These are phyloP conservation scores for Coemansia brasiliensis DNA, from an alignment of 192 early-diverging fungal species.

Conservation along the genomic window DNA sequence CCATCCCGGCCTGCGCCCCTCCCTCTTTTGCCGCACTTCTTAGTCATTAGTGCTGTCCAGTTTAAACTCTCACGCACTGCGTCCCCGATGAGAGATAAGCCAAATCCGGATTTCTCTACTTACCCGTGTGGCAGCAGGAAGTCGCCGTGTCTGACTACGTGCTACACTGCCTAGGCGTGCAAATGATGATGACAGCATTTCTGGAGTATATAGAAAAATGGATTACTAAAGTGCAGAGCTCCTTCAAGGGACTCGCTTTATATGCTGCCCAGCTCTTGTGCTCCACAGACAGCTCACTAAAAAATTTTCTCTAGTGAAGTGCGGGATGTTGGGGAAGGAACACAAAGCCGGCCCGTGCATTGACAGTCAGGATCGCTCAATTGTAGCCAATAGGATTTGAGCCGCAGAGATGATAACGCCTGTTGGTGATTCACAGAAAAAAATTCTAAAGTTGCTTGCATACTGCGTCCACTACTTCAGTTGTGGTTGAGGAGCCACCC, in stretches of 20 bases:
- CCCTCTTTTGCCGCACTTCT: not conserved
- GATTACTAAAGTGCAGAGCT: too few relatives aligned
- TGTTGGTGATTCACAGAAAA: conserved; percentile 8
- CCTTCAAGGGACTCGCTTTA: too few relatives aligned
- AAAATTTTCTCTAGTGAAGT: too few relatives aligned
- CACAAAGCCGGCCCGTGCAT: not conserved
- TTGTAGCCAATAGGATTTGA: conserved; percentile 4
- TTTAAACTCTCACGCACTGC: too few relatives aligned
- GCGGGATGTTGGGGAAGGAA: conserved; percentile 6
- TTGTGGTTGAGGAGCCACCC: conserved; percentile 82
- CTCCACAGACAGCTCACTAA: too few relatives aligned
- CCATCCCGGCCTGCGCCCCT: conserved; percentile 4
- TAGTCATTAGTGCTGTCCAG: not conserved
- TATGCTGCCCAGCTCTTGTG: too few relatives aligned
- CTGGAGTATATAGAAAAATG: too few relatives aligned
- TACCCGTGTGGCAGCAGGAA: conserved; percentile 38
- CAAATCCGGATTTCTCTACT: conserved; percentile 13
- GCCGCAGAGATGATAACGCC: conserved; percentile 5
- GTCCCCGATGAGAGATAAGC: conserved; percentile 3
- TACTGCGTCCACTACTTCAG: conserved; percentile 81
- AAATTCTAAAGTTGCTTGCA: conserved; percentile 63
- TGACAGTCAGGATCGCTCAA: conserved; percentile 7
- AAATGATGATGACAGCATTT: conserved; percentile 36
- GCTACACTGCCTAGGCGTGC: conserved; percentile 30
- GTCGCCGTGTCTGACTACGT: conserved; percentile 30